A percentile compares a stretch with the other conserved stretches of the same genome.
Evolutionary conservation across 2,329 filamentous ascomycete genomes (phyloP).

Genomic region (Trichothecium roseum): DNA sequence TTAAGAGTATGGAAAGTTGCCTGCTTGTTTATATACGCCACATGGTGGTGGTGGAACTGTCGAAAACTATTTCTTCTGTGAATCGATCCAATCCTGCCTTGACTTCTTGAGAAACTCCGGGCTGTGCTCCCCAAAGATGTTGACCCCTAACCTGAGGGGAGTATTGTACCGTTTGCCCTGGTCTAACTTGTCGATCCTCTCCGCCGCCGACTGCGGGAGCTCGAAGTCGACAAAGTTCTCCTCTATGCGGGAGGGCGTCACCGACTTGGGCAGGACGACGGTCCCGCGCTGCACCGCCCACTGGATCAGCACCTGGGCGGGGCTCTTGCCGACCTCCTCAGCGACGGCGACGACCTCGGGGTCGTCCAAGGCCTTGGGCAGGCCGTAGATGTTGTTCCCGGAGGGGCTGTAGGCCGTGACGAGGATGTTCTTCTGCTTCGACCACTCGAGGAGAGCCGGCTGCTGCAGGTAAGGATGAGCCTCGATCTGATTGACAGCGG

Average conservation of each 20-base stretch:
- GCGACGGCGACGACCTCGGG: constrained; percentile 40
- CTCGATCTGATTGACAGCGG: constrained; percentile 41
- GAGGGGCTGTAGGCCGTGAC: constrained; percentile 50
- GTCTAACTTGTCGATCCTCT: constrained; percentile 26
- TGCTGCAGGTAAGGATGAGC: constrained; percentile 36
- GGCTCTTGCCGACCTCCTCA: constrained; percentile 37
- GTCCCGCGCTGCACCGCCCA: constrained; percentile 59
- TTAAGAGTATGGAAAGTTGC: no score
- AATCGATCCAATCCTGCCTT: constrained; percentile 21
- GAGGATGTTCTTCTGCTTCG: constrained; percentile 38
- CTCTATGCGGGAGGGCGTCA: constrained; percentile 53
- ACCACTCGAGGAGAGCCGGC: constrained; percentile 40
- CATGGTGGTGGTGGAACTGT: no score
- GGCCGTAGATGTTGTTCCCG: constrained; percentile 40
- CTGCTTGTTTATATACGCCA: no score
- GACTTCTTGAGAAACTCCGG: constrained; percentile 23
- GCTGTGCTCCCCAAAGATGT: constrained; percentile 31
- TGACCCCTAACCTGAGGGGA: constrained; percentile 26
- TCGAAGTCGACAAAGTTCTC: constrained; percentile 45
- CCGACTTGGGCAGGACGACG: constrained; percentile 60
- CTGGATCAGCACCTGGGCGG: constrained; percentile 39
- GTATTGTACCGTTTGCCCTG: constrained; percentile 31
- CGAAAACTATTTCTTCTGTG: constrained; percentile 12
- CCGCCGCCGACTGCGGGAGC: constrained; percentile 23
- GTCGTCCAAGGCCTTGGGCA: constrained; percentile 29